A percentile compares a stretch with the other conserved stretches of the same genome.
Evolutionary conservation across 192 early-diverging fungal genomes (phyloP).

Genomic region (Cetraspora pellucida): DNA sequence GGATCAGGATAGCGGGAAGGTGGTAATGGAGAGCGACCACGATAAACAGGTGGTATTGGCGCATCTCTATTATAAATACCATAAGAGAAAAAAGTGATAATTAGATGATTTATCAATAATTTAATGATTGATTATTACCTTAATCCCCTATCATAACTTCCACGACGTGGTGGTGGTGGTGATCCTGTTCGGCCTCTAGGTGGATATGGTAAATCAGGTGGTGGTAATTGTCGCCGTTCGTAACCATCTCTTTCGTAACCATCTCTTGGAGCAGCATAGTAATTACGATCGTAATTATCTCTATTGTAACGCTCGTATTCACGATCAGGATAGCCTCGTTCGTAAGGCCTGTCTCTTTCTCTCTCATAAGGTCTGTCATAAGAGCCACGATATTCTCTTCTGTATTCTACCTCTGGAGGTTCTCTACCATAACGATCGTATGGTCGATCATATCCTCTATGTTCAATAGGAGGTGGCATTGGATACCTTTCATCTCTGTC

Average conservation of each 20-base stretch:
- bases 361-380: conserved; percentile 32
- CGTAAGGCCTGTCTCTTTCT: conserved; percentile 29
- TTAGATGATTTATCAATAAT: not conserved
- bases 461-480: conserved; percentile 18
- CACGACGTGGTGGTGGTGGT: conserved; percentile 19
- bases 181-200: not conserved
- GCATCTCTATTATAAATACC: not conserved
- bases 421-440: conserved; percentile 33
- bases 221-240: conserved; percentile 22
- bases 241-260: conserved; percentile 27
- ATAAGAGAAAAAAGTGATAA: not conserved
- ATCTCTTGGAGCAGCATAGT: conserved; percentile 24
- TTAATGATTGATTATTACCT: conserved; percentile 6
- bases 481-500: conserved; percentile 27
- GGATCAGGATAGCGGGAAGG: conserved; percentile 25
- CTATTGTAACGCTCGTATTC: conserved; percentile 19
- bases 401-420: conserved; percentile 22
- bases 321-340: conserved; percentile 25
- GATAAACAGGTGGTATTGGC: conserved; percentile 17
- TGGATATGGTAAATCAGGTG: conserved; percentile 19
- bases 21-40: conserved; percentile 8
- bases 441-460: conserved; percentile 9
- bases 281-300: conserved; percentile 27
- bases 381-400: conserved; percentile 26
- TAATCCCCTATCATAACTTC: conserved; percentile 23